Evolutionary conservation across 306 rosid genomes (phyloP), one percentile per base, ranked within the genome.

Genomic region (Gastrolobium villosum): DNA sequence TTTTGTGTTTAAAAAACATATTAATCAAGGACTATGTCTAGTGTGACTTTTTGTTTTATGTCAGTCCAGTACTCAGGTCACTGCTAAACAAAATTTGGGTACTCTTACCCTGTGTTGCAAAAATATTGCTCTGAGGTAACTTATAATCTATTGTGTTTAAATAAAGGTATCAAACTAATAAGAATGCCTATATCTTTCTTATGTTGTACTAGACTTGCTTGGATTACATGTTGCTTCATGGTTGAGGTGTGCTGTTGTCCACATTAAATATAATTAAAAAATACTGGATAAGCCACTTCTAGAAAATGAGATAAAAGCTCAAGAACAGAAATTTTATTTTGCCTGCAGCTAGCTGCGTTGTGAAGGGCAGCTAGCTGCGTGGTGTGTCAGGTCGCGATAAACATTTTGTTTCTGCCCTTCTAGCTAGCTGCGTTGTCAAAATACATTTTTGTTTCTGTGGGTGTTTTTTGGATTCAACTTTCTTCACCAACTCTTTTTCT

Each of bases 281-380:
- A 67, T 71, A 37, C 70, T 64, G 35, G 31, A 31, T 31, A 37
- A 65, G 39, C 73, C 60, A 65, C 65, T 78, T n/a, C 57, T 61
- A 34, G 56, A 41, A 83, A 20, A 35, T 55, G 10, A 61, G 63
- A 40, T 41, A 4, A 46, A 48, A 56, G 48, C 48, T 69, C 73
- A 4, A 37, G 45, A 30, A 36, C 65, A 26, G 40, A 60, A 34
- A 65, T 32, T 72, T 44, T 10, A 3, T 39, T 66, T 75, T 34
- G 55, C 72, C 61, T 73, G 41, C 57, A 32, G n/a, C 70, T 4
- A 32, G n/a, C 70, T 4, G 26, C 57, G 41, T 64, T 57, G n/a
- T 68, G n/a, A n/a, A n/a, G n/a, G n/a, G n/a, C n/a, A n/a, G n/a
- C n/a, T n/a, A n/a, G n/a, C n/a, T n/a, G n/a, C n/a, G n/a, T n/a